Conservation (phyloP, 2,329 filamentous ascomycete species). For the Cladophialophora immunda region DNA sequence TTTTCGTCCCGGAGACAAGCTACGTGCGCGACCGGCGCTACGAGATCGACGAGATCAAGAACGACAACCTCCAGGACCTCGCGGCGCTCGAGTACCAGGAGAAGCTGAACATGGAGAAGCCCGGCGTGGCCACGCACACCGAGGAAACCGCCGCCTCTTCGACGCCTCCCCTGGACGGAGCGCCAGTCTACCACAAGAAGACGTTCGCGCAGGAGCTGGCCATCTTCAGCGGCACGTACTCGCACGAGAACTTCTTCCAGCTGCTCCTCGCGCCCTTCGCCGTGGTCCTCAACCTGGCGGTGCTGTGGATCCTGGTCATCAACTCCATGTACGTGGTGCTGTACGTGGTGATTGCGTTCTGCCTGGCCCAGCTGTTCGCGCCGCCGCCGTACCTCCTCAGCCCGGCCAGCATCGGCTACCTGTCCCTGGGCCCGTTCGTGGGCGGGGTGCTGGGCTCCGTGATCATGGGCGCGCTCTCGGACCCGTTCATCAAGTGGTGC, state of each 20-base stretch:
- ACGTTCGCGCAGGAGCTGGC: slow-evolving; percentile 33
- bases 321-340: slow-evolving; percentile 26
- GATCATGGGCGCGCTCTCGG: slow-evolving; percentile 49
- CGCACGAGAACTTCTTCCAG: slow-evolving; percentile 34
- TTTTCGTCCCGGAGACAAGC: slow-evolving; percentile 42
- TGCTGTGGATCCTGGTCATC: slow-evolving; percentile 43
- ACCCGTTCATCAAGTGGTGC: slow-evolving; percentile 47
- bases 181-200: slow-evolving; percentile 21
- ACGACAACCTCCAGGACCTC: slow-evolving; percentile 29
- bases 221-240: slow-evolving; percentile 34
- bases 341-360: slow-evolving; percentile 43
- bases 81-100: slow-evolving; percentile 20
- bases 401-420: slow-evolving; percentile 42
- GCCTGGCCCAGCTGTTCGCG: slow-evolving; percentile 44
- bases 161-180: not conserved
- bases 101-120: slow-evolving; percentile 23
- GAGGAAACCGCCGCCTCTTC: slow-evolving; percentile 3
- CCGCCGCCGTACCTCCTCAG: slow-evolving; percentile 44
- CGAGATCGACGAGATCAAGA: slow-evolving; percentile 39
- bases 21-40: slow-evolving; percentile 41
- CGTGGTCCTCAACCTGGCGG: slow-evolving; percentile 43
- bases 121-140: slow-evolving; percentile 9
- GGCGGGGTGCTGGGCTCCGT: slow-evolving; percentile 43
- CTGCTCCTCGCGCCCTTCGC: slow-evolving; percentile 44
- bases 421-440: slow-evolving; percentile 31